A percentile compares a stretch with the other conserved stretches of the same genome.
Evolutionary conservation across 345 rosid genomes (phyloP).

Genomic region (Citrus maxima): DNA sequence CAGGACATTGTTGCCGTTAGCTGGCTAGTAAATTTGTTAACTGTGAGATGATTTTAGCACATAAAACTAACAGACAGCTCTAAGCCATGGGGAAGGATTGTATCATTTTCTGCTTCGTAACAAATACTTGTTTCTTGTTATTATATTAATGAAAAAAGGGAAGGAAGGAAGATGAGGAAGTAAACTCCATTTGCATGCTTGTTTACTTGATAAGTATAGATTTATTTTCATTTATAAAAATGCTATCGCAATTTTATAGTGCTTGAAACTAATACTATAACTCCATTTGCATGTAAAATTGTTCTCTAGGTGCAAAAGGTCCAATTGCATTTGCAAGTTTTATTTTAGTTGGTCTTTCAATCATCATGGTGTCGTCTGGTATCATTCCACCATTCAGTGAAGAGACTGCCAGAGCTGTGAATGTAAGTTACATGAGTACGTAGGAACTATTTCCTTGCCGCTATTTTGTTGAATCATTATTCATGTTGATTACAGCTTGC

Average conservation of each 20-base stretch:
- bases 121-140: background rate
- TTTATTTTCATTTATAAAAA: background rate
- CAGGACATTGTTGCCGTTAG: background rate
- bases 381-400: constrained; percentile 65
- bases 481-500: background rate
- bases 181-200: background rate
- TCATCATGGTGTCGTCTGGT: constrained; percentile 55
- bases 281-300: constrained; percentile 10
- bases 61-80: background rate
- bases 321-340: constrained; percentile 46
- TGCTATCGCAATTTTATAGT: background rate
- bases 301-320: constrained; percentile 66
- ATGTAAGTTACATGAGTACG: constrained; percentile 46
- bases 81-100: background rate
- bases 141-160: background rate
- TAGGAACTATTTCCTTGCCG: background rate
- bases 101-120: background rate
- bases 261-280: background rate
- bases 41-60: background rate
- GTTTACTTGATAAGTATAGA: constrained; percentile 1
- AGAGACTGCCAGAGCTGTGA: constrained; percentile 80
- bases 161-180: background rate
- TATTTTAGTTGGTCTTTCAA: constrained; percentile 50
- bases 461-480: background rate
- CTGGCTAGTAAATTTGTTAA: background rate